Percentiles rank a stretch among this genome's conserved stretches.
phyloP scores from a whole-genome alignment of 306 rosid species.

The Astragalus glycyphyllos region DNA sequence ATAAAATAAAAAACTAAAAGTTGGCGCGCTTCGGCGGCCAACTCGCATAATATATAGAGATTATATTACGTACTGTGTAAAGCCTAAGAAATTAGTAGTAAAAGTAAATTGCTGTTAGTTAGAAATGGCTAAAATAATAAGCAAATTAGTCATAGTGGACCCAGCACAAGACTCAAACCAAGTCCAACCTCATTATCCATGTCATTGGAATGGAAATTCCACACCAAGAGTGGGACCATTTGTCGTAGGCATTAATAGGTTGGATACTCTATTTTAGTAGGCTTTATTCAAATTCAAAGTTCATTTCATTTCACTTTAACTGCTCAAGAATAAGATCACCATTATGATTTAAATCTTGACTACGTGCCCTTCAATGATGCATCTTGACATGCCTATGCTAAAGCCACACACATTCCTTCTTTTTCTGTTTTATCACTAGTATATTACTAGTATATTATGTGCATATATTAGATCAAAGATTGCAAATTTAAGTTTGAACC shows the following conservation, averaged over 20 bases:
- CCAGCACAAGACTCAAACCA: slow-evolving; percentile 2
- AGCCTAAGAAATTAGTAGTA: too few species aligned
- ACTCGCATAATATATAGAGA: too few species aligned
- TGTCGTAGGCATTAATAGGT: slow-evolving; percentile 35
- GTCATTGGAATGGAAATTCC: slow-evolving; percentile 35
- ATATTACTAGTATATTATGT: too few species aligned
- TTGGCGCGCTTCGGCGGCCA: too few species aligned
- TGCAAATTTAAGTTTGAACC: too few species aligned
- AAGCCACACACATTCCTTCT: slow-evolving; percentile 30
- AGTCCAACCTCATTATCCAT: slow-evolving; percentile 27
- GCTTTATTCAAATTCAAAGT: slow-evolving; percentile 22
- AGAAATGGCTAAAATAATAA: too few species aligned
- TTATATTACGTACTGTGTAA: neutral
- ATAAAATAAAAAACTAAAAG: too few species aligned
- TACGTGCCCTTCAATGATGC: slow-evolving; percentile 35
- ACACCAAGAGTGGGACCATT: slow-evolving; percentile 34
- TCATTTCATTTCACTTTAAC: neutral
- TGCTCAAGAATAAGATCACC: slow-evolving; percentile 26
- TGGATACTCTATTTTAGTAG: slow-evolving; percentile 37
- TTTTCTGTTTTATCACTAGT: slow-evolving; percentile 30
- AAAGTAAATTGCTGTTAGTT: too few species aligned
- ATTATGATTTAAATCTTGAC: slow-evolving; percentile 42
- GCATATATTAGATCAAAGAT: too few species aligned
- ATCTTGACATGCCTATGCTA: slow-evolving; percentile 25
- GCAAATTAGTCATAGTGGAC: slow-evolving; percentile 11